These are phyloP conservation scores for Jacaranda copaia DNA, from an alignment of 257 asterid species.

Conservation along the genomic window DNA sequence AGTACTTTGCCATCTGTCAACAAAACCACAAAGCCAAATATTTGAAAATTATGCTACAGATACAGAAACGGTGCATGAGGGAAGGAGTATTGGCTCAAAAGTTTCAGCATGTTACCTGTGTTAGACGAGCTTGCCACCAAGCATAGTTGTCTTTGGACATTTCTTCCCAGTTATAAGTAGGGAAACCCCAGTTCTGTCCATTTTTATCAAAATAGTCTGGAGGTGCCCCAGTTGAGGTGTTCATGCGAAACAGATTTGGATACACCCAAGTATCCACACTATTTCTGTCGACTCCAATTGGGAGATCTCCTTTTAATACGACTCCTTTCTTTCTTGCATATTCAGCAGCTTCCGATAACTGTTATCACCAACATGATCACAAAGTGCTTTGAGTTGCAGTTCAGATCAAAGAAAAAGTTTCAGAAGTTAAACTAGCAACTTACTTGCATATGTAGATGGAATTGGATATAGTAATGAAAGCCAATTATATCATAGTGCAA, in stretches of 20 bases:
- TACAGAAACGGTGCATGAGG: constrained; percentile 1
- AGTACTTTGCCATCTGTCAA: constrained; percentile 93
- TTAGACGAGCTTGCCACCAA: constrained; percentile 98
- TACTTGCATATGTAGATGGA: constrained; percentile 86
- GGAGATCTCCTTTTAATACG: constrained; percentile 96
- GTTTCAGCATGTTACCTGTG: constrained; percentile 64
- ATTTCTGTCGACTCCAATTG: constrained; percentile 92
- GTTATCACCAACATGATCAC: constrained; percentile 36
- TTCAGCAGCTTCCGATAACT: constrained; percentile 93
- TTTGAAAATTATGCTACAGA: constrained; percentile 15
- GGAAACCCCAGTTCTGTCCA: constrained; percentile 99
- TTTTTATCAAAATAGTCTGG: constrained; percentile 98
- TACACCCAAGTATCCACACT: constrained; percentile 99
- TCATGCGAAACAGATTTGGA: constrained; percentile 92
- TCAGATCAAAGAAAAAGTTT: constrained; percentile 21
- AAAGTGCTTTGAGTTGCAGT: constrained; percentile 32
- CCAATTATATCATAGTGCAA: constrained; percentile 70
- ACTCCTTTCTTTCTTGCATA: constrained; percentile 89
- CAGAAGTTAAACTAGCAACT: constrained; percentile 37
- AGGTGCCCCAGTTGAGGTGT: constrained; percentile 98
- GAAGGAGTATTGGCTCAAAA: not conserved
- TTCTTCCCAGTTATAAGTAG: constrained; percentile 99
- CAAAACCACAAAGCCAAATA: constrained; percentile 4
- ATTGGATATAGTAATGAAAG: constrained; percentile 92
- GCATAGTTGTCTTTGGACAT: constrained; percentile 97